Conservation (phyloP, 495 filamentous ascomycete species). For the Penicillium soppii region DNA sequence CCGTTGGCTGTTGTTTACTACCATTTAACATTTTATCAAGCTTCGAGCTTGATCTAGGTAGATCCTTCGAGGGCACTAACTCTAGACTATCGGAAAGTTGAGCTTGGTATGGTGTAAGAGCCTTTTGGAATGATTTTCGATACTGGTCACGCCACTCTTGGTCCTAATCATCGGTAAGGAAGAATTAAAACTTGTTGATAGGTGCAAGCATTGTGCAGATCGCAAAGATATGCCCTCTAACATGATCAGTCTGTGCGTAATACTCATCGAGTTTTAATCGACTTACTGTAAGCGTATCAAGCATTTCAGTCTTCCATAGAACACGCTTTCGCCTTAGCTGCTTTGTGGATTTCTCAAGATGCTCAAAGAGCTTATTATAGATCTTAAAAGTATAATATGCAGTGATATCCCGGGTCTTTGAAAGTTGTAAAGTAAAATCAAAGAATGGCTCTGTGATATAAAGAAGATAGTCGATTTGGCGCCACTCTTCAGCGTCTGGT, state of each 20-base stretch:
- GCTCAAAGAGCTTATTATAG: not conserved
- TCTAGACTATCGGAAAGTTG: not conserved
- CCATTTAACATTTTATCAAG: not conserved
- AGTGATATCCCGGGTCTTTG: not conserved
- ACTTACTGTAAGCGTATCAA: not conserved
- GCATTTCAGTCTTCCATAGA: constrained; percentile 2
- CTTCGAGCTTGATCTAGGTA: too few species aligned
- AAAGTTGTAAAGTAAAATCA: not conserved
- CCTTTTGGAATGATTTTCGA: not conserved
- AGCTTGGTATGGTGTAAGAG: not conserved
- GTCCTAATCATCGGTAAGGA: too few species aligned
- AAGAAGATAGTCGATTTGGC: not conserved
- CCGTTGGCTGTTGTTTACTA: not conserved
- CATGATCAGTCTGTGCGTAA: constrained; percentile 1
- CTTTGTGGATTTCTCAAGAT: constrained; percentile 7
- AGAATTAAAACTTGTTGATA: too few species aligned
- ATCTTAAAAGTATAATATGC: not conserved
- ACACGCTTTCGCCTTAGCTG: not conserved
- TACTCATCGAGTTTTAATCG: not conserved
- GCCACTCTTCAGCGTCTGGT: not conserved
- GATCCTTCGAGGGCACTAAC: too few species aligned
- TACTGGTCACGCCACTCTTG: not conserved
- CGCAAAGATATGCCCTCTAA: constrained; percentile 1
- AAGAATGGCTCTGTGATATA: constrained; percentile 2
- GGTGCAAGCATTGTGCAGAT: constrained; percentile 3